These are phyloP conservation scores for Pisolithus albus DNA, from an alignment of 768 basidiomycete species.

Conservation along the genomic window DNA sequence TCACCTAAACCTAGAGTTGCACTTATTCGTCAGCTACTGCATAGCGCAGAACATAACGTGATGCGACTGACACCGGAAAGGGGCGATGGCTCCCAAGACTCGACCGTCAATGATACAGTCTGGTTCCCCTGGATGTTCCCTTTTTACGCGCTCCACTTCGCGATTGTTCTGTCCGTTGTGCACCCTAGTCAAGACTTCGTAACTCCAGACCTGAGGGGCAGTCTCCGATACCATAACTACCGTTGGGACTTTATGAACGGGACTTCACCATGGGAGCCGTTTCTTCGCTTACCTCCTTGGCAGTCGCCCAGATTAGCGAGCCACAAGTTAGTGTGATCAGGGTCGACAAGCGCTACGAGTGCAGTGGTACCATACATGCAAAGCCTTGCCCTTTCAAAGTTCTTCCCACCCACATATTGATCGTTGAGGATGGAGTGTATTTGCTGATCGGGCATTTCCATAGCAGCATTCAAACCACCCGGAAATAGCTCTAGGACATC, in stretches of 20 bases:
- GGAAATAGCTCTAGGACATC: conserved; percentile 57
- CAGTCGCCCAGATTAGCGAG: conserved; percentile 78
- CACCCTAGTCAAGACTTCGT: conserved; percentile 52
- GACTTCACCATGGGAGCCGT: conserved; percentile 2
- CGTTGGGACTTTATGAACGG: conserved; percentile 10
- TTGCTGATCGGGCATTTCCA: conserved; percentile 46
- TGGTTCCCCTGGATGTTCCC: conserved; percentile 63
- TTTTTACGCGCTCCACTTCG: conserved; percentile 57
- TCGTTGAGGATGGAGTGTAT: conserved; percentile 62
- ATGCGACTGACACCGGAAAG: conserved; percentile 58
- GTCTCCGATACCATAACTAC: conserved; percentile 48
- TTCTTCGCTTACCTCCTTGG: conserved; percentile 52
- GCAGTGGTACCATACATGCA: conserved; percentile 80
- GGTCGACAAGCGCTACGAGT: conserved; percentile 66
- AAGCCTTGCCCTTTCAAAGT: conserved; percentile 58
- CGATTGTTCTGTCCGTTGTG: conserved; percentile 67
- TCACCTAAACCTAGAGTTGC: conserved; percentile 52
- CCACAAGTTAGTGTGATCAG: conserved; percentile 64
- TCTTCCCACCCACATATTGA: conserved; percentile 47
- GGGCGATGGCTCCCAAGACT: conserved; percentile 71
- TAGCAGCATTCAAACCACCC: conserved; percentile 46
- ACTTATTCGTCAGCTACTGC: conserved; percentile 1
- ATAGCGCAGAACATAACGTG: conserved; percentile 10
- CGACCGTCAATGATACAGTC: conserved; percentile 61
- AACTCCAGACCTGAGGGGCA: conserved; percentile 46